phyloP scores from a whole-genome alignment of 1,284 basidiomycete species.

The Xanthoconium separans region DNA sequence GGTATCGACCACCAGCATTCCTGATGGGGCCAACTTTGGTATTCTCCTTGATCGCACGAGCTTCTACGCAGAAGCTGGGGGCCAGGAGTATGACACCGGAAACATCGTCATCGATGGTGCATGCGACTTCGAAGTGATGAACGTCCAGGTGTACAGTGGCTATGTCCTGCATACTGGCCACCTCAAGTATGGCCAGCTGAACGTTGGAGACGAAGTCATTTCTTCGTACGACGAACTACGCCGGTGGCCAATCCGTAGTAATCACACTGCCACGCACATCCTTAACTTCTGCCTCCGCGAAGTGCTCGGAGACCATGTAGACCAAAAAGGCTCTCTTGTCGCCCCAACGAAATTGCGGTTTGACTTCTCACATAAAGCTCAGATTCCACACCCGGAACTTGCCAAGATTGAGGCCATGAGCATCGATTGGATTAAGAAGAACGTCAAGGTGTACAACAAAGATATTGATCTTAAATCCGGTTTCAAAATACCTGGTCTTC shows the following conservation, averaged over 20 bases:
- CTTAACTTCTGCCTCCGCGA: slow-evolving; percentile 94
- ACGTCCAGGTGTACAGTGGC: slow-evolving; percentile 87
- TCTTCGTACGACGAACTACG: slow-evolving; percentile 86
- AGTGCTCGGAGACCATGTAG: slow-evolving; percentile 93
- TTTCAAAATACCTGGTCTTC: slow-evolving; percentile 86
- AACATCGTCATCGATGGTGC: slow-evolving; percentile 91
- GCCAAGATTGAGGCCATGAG: slow-evolving; percentile 83
- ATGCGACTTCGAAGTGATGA: slow-evolving; percentile 91
- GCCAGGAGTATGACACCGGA: slow-evolving; percentile 96
- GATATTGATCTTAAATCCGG: slow-evolving; percentile 84
- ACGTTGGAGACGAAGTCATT: slow-evolving; percentile 68
- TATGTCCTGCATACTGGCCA: slow-evolving; percentile 90
- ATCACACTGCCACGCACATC: slow-evolving; percentile 98
- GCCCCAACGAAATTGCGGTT: slow-evolving; percentile 95
- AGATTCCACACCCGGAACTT: slow-evolving; percentile 75
- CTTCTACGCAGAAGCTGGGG: slow-evolving; percentile 97
- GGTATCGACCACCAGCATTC: slow-evolving; percentile 63
- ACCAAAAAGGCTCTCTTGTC: slow-evolving; percentile 97
- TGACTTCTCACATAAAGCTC: slow-evolving; percentile 96
- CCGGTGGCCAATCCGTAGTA: slow-evolving; percentile 93
- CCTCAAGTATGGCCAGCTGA: slow-evolving; percentile 75
- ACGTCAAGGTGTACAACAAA: slow-evolving; percentile 87
- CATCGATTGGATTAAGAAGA: slow-evolving; percentile 87
- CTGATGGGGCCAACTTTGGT: slow-evolving; percentile 72
- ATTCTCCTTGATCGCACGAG: slow-evolving; percentile 92